Base-by-base conservation (phyloP, 257 asterid species). In the Ilex asprella region DNA sequence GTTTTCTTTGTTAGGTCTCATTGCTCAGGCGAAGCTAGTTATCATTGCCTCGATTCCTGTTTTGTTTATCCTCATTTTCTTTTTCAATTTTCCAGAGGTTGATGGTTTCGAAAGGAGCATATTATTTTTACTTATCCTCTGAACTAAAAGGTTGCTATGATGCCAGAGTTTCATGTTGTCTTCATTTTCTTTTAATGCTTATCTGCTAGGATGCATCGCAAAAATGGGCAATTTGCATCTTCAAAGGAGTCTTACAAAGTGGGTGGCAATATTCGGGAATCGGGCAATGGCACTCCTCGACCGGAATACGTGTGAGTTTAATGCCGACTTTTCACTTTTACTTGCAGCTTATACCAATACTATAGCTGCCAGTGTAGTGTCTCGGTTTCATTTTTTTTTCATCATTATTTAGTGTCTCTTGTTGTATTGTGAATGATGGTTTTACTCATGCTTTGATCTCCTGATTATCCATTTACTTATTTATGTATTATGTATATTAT, bases 221-320 rank as follows among this genome's bases (percentile, higher is more conserved):
- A 54, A 65, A 77, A 77, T 59, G 83, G 83, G 31, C 86, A 81
- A 54, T 81, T 81, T 77, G 81, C 83, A n/a, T 77, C 83, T 70
- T 67, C 57, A 46, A 72, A 78, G 44, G 79, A 70, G 64, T 41
- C 35, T 47, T 62, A 67, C 44, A 57, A 70, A 59, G 52, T 62
- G 31, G 60, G 64, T 58, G 73, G 55, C 53, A 84, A 68, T 16
- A 70, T 58, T 66, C 63, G 68, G 73, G 73, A 65, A 63, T 70
- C 80, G 12, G 73, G 73, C 51, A 51, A 70, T 41, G 61, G 59
- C 51, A 61, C 66, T 57, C 75, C 75, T 70, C 69, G 11, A 9
- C 39, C 62, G 44, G 83, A 70, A 70, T 67, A 75, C 39, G 61
- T 58, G 84, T 78, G 61, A 75, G 84, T 73, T 21, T 66, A 75